Evolutionary conservation across 257 asterid genomes (phyloP).

Genomic region (Voacanga thouarsii): DNA sequence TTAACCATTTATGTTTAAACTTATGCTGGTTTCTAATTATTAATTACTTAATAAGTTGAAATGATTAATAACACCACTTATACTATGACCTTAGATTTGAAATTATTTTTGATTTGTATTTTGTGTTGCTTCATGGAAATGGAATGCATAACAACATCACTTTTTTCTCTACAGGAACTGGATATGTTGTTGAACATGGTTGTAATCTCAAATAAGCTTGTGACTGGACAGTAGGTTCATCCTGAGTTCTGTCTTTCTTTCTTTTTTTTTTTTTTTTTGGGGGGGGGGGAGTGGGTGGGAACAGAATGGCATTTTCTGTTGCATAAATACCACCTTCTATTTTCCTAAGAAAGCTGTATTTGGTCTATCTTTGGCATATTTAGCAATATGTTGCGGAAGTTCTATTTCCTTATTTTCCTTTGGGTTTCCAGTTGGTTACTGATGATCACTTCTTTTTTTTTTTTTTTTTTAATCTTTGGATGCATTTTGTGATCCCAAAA

Average conservation of each 20-base stretch:
- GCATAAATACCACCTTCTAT: neutral
- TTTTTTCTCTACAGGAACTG: neutral
- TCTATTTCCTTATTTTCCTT: neutral
- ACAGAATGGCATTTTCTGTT: neutral
- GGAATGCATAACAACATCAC: neutral
- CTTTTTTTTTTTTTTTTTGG: too few relatives aligned
- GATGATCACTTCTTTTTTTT: conserved; percentile 8
- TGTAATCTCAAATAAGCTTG: neutral
- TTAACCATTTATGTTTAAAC: neutral
- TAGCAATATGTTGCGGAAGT: neutral
- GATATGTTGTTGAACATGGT: neutral
- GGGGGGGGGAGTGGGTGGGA: too few relatives aligned
- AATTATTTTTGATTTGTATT: too few relatives aligned
- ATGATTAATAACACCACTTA: neutral
- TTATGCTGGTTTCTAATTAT: too few relatives aligned
- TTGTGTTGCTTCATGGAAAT: neutral
- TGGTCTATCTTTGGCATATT: neutral
- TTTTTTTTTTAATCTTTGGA: too few relatives aligned
- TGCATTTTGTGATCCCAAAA: conserved; percentile 95
- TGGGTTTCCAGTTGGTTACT: neutral
- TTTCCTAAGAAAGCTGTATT: neutral
- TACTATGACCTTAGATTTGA: neutral
- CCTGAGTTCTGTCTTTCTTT: too few relatives aligned
- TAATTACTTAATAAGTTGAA: neutral
- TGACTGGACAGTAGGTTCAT: neutral